These are phyloP conservation scores for Rhodomyrtus psidioides DNA, from an alignment of 441 rosid genomes.

Conservation along the genomic window DNA sequence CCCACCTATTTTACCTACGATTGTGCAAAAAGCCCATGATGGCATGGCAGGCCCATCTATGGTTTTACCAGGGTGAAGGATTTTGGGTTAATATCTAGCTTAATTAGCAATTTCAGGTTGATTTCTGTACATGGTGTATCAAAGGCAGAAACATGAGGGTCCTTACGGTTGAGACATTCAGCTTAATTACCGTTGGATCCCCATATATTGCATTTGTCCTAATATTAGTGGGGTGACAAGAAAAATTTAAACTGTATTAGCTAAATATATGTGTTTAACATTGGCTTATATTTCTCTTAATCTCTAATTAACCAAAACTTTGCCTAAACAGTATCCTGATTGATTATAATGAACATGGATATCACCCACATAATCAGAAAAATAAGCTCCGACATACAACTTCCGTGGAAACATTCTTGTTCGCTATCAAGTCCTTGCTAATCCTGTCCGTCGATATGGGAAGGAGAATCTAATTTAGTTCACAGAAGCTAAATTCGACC, in stretches of 20 bases:
- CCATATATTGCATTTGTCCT: neutral
- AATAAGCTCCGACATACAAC: neutral
- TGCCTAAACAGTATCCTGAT: neutral
- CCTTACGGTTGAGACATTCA: neutral
- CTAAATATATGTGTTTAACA: neutral
- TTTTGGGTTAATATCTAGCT: neutral
- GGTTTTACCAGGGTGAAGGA: neutral
- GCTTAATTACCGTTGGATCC: neutral
- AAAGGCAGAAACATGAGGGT: neutral
- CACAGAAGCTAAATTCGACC: neutral
- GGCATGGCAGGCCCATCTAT: neutral
- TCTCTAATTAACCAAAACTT: neutral
- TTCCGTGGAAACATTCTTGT: neutral
- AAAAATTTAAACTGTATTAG: neutral
- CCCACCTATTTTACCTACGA: neutral
- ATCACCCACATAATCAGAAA: neutral
- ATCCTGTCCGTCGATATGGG: neutral
- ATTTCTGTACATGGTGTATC: neutral
- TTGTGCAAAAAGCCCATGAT: neutral
- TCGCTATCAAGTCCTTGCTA: neutral
- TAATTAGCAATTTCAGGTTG: neutral
- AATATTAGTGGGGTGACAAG: neutral
- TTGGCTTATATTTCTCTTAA: neutral
- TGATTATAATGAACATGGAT: neutral
- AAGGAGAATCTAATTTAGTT: neutral